Base-by-base conservation (phyloP, 2,329 filamentous ascomycete species). In the Botrytis byssoidea region DNA sequence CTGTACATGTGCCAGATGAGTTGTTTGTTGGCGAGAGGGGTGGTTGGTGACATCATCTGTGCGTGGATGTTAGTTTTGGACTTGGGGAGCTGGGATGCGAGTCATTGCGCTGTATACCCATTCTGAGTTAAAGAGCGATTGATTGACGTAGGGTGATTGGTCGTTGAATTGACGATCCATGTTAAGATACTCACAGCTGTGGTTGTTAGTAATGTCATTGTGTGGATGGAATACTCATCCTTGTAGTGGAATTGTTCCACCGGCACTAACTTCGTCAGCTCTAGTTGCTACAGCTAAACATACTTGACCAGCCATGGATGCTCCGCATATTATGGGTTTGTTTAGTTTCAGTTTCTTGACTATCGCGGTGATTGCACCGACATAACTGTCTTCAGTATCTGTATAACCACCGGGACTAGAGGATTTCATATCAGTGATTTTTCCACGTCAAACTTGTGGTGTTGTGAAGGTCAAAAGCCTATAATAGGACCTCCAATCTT, bases 1-100 rank as follows among this genome's bases (percentile, higher is more conserved):
- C 82, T 84, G 77, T 86, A 86, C 18, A 84, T 74, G 74, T 86
- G 85, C 85, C 85, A 87, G 75, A 87, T 83, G 44, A 87, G 82
- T 72, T 85, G 82, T 64, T 71, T 72, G 68, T 85, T 85, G 76
- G 55, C n/a, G 22, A 74, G 70, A 44, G 74, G 71, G 1, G 68
- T 60, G n/a, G 40, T 57, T 7, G 55, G 68, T 22, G 68, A 59
- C 22, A 60, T 61, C 68, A 70, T 70, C 68, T 70, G 12, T 32
- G 32, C 35, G 29, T 37, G 29, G 12, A 1, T 7, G 20, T 46
- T 61, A 35, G 68, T 4, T 70, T 4, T 42, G 10, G 16, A 25
- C 3, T 46, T 14, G 22, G 10, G 1, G 55, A 2, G 4, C 1
- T 20, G 9, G 4, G 5, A 46, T 29, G 12, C 48, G 12, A 25